These are phyloP conservation scores for Stephanodiscus minutulus DNA, from an alignment of 108 stramenopile genomes.

Conservation along the genomic window DNA sequence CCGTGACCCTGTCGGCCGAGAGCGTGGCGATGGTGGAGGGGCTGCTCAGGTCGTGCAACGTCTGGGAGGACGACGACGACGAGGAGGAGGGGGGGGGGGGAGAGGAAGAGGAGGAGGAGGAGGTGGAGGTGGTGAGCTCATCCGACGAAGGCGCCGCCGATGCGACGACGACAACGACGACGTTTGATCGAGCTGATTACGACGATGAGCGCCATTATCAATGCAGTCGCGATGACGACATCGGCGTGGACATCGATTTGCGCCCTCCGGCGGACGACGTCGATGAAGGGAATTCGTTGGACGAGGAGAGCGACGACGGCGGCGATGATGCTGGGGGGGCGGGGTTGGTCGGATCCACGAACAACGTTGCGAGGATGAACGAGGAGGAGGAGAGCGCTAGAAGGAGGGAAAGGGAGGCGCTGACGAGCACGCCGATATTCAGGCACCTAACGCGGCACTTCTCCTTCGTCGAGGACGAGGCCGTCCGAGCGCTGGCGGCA, in stretches of 20 bases:
- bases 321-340: no score
- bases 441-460: conserved; percentile 54
- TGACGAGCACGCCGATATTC: conserved; percentile 39
- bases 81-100: conserved; percentile 17
- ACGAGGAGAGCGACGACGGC: conserved; percentile 11
- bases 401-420: conserved; percentile 10
- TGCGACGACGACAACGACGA: conserved; percentile 14
- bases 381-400: neutral
- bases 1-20: conserved; percentile 54
- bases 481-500: conserved; percentile 45
- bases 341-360: no score
- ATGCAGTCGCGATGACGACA: neutral
- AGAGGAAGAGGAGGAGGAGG: conserved; percentile 26
- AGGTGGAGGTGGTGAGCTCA: conserved; percentile 16
- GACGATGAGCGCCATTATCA: conserved; percentile 26
- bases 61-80: conserved; percentile 34
- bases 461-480: conserved; percentile 55
- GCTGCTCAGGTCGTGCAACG: conserved; percentile 54
- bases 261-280: neutral
- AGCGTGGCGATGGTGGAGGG: conserved; percentile 48
- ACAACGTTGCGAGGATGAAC: neutral
- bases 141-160: conserved; percentile 5
- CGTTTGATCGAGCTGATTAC: conserved; percentile 36
- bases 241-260: neutral
- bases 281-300: conserved; percentile 1